Evolutionary conservation across 192 early-diverging fungal species (phyloP), one percentile per base, ranked within the genome.

Genomic region (Coemansia biformis): DNA sequence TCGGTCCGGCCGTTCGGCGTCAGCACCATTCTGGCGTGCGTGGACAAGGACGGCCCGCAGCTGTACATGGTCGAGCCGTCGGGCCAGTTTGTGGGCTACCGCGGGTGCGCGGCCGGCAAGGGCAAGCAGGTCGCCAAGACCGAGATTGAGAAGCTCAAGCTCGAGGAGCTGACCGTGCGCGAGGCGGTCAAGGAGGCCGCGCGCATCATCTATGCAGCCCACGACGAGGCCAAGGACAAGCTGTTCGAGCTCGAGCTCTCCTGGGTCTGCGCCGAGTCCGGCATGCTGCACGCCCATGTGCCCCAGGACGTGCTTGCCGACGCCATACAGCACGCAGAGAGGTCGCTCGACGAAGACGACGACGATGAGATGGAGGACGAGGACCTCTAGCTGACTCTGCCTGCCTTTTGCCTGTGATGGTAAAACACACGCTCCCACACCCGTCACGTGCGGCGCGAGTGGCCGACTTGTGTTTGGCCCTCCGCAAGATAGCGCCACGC

Each of bases 221-320:
- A 97, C 57, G 96, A 97, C 63, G 92, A 96, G 24, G 82, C 88
- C 42, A 99, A 99, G 71, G 96, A 99, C 76, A 97, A 97, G 78
- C 89, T 92, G 48, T 99, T 96, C 84, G 93, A 99, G 74, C 82
- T 99, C 18, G 96, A 99, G 70, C 75, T 97, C 47, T 93, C 86
- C 69, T 99, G 96, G 96, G 78, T 99, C 43, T 90, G 87, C 50
- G 82, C 76, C 19, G 88, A 91, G 47, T 86, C 90, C 18, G 81
- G 80, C 16, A 78, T 77, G 9, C 63, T 81, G 37, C 94, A 97
- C 55, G 66, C 82, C 47, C 76, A 90, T 57, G 96, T 99, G 18
- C 93, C 96, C 43, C 80, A 83, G 54, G 89, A 89, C 14, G 65
- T 99, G 55, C 78, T 79, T 35, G 82, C 82, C 17, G 93, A 95